Percentiles rank a stretch among this genome's conserved stretches.
These are phyloP conservation scores for Penicillium maclennaniae DNA, from an alignment of 495 filamentous ascomycete genomes.

Conservation along the genomic window DNA sequence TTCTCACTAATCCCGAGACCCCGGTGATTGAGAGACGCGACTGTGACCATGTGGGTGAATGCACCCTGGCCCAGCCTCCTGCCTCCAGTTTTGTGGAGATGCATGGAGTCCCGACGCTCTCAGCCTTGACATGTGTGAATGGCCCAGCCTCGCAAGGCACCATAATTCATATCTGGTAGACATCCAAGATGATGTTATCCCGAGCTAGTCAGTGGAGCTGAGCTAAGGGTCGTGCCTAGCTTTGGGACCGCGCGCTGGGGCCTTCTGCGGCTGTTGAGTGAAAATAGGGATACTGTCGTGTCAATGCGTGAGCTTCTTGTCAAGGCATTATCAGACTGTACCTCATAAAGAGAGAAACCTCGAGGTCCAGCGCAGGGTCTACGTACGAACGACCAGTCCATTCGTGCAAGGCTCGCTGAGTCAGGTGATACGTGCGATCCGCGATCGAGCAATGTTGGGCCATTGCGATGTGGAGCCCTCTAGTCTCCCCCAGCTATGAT, in stretches of 20 bases:
- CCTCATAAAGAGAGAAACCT: neutral
- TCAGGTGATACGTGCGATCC: neutral
- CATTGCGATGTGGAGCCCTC: neutral
- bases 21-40: neutral
- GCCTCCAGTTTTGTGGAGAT: neutral
- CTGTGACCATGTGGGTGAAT: neutral
- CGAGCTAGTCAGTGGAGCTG: neutral
- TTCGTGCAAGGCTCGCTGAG: neutral
- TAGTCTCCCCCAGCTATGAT: neutral
- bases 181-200: slow-evolving; percentile 15
- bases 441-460: neutral
- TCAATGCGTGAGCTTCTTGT: neutral
- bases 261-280: neutral
- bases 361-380: neutral
- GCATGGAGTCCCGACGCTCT: neutral
- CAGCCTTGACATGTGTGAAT: slow-evolving; percentile 1
- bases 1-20: neutral
- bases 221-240: neutral
- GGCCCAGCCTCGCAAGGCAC: neutral
- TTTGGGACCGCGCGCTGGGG: neutral
- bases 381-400: neutral
- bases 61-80: neutral
- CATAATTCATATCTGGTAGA: slow-evolving; percentile 7
- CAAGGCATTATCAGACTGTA: neutral
- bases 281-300: neutral